Conservation (phyloP, 2,329 filamentous ascomycete species). For the Fusarium robinianum region DNA sequence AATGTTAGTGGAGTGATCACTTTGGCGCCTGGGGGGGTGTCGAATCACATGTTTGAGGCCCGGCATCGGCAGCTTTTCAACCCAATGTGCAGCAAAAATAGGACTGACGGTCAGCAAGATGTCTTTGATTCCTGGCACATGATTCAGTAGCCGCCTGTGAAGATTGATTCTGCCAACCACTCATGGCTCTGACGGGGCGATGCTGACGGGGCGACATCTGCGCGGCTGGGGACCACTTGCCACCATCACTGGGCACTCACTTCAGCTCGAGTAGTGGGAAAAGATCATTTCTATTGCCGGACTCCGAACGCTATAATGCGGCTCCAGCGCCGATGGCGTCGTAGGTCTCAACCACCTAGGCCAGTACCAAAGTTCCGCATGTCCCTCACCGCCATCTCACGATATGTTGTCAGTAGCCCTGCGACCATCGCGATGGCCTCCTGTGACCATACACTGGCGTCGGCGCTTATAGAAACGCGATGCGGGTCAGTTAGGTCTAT, state of each 20-base stretch:
- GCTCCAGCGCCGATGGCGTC: constrained; percentile 2
- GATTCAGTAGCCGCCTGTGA: constrained; percentile 1
- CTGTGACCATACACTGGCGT: constrained; percentile 10
- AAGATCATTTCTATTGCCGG: constrained; percentile 23
- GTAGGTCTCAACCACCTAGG: constrained; percentile 3
- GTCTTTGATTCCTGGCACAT: constrained; percentile 2
- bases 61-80: no score
- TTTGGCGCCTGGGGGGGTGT: no score
- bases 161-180: not conserved
- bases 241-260: constrained; percentile 14
- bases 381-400: constrained; percentile 24
- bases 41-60: no score
- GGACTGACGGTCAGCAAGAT: not conserved
- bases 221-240: not conserved
- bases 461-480: constrained; percentile 25
- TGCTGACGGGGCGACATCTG: constrained; percentile 1
- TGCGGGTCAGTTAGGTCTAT: constrained; percentile 7
- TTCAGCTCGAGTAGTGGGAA: not conserved
- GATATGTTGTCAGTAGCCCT: constrained; percentile 7
- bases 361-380: constrained; percentile 10
- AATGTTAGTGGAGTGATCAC: no score
- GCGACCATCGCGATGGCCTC: constrained; percentile 13
- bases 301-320: constrained; percentile 14
- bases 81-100: not conserved
- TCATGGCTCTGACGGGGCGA: constrained; percentile 4